Percentiles rank a stretch among this genome's conserved stretches.
These are phyloP conservation scores for Tubosaeta brunneosetosa DNA, from an alignment of 768 basidiomycete genomes.

Conservation along the genomic window DNA sequence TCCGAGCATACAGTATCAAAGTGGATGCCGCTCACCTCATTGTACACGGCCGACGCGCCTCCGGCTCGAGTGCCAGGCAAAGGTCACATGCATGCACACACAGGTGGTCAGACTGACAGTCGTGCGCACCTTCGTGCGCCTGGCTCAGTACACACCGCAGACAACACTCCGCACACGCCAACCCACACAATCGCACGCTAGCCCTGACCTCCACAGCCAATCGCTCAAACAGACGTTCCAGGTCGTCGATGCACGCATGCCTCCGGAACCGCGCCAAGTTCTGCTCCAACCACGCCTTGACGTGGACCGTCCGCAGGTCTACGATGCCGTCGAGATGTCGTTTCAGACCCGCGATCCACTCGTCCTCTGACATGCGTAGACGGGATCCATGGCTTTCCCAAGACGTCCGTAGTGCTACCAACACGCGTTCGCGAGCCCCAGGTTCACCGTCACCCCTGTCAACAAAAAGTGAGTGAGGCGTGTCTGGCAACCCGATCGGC, in stretches of 20 bases:
- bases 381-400: conserved; percentile 19
- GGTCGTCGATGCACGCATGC: conserved; percentile 7
- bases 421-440: conserved; percentile 10
- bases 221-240: conserved; percentile 40
- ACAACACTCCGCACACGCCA: too few species aligned
- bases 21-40: too few species aligned
- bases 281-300: conserved; percentile 39
- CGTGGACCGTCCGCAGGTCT: conserved; percentile 42
- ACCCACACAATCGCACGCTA: too few species aligned
- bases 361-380: conserved; percentile 7
- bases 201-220: conserved; percentile 29
- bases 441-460: conserved; percentile 10
- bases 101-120: too few species aligned
- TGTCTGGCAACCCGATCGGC: conserved; percentile 23
- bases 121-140: too few species aligned
- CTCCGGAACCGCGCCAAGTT: conserved; percentile 47
- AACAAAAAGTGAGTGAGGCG: too few species aligned
- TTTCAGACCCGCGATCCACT: conserved; percentile 38
- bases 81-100: conserved; percentile 42
- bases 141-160: too few species aligned
- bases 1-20: too few species aligned
- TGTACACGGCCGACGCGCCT: too few species aligned
- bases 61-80: conserved; percentile 12
- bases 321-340: conserved; percentile 37
- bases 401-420: conserved; percentile 11